These are phyloP conservation scores for Cucurbita argyrosperma DNA, from an alignment of 306 rosid genomes.

Conservation along the genomic window DNA sequence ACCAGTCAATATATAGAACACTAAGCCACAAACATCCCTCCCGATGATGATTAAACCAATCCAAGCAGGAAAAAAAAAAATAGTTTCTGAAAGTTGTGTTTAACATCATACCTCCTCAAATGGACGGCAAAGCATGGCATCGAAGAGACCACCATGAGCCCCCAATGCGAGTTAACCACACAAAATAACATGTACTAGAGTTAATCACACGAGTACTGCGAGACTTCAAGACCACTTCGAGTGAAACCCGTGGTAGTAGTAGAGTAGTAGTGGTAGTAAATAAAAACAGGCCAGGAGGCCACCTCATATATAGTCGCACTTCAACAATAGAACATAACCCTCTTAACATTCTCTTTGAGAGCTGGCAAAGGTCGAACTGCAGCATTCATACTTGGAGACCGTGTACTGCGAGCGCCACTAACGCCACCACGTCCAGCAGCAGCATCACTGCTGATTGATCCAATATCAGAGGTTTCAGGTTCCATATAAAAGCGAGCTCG, in stretches of 20 bases:
- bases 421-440: conserved; percentile 45
- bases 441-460: conserved; percentile 71
- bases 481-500: conserved; percentile 93
- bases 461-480: conserved; percentile 80
- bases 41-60: neutral
- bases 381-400: conserved; percentile 42
- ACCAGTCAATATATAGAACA: no score
- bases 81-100: neutral
- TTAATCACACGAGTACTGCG: neutral
- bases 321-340: conserved; percentile 87
- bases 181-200: neutral
- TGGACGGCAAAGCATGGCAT: neutral
- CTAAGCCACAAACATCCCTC: no score
- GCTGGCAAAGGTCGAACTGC: conserved; percentile 89
- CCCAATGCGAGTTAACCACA: neutral
- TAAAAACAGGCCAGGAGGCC: neutral
- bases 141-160: neutral
- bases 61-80: neutral
- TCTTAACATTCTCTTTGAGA: conserved; percentile 70
- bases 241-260: neutral
- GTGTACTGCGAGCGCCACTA: conserved; percentile 39
- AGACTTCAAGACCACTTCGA: neutral
- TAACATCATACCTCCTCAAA: neutral
- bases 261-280: neutral
- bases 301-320: neutral